Conservation (phyloP, 805 yeast species). For the Lachancea lanzarotensis region DNA sequence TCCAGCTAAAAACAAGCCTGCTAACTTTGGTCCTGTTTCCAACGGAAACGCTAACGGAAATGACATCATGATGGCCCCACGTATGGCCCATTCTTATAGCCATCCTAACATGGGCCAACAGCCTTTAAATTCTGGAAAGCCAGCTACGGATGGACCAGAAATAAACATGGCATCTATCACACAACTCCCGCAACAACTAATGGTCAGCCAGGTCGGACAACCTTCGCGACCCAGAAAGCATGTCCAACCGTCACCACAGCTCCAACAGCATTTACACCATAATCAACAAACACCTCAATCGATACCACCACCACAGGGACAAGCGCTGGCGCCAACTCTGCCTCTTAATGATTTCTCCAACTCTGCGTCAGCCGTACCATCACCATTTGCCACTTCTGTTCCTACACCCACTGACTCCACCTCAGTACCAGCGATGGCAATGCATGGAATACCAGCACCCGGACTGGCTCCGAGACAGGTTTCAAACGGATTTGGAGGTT, state of each 20-base stretch:
- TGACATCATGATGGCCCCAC: constrained; percentile 8
- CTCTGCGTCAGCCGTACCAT: constrained; percentile 6
- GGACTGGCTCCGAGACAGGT: background rate
- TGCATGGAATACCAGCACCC: background rate
- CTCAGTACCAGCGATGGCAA: constrained; percentile 1
- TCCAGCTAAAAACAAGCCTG: constrained; percentile 1
- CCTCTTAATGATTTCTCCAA: constrained; percentile 2
- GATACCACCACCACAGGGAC: constrained; percentile 1
- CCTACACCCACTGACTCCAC: constrained; percentile 8
- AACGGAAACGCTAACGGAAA: constrained; percentile 1
- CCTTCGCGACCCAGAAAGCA: background rate
- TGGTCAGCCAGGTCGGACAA: background rate
- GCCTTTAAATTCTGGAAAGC: too few species aligned
- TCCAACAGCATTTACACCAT: background rate
- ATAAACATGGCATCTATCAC: background rate
- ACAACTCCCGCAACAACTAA: constrained; percentile 1
- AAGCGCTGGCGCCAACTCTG: constrained; percentile 4
- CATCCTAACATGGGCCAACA: constrained; percentile 1
- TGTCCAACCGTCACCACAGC: background rate
- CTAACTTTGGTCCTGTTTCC: constrained; percentile 6
- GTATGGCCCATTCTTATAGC: constrained; percentile 2
- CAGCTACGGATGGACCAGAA: background rate
- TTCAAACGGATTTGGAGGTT: background rate
- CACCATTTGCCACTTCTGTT: constrained; percentile 5
- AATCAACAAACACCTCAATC: background rate